Evolutionary conservation across 495 filamentous ascomycete genomes (phyloP).

Genomic region (Elaphomyces granulatus): DNA sequence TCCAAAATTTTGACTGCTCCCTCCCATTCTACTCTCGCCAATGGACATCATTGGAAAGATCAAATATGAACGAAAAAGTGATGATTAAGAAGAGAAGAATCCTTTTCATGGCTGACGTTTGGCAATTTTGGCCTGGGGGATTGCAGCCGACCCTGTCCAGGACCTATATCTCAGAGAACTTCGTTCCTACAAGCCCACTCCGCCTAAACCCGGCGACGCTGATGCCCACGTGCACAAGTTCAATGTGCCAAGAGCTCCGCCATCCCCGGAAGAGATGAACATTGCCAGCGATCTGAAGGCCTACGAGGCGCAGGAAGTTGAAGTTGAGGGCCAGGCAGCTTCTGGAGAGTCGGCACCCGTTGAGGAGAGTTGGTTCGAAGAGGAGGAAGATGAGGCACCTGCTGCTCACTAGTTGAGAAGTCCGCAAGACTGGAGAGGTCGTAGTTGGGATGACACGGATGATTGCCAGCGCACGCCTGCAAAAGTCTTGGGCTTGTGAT

Average conservation of each 20-base stretch:
- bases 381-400: slow-evolving; percentile 40
- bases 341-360: slow-evolving; percentile 40
- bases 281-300: slow-evolving; percentile 78
- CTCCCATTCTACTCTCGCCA: background rate
- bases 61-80: too few species aligned
- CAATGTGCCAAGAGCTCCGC: slow-evolving; percentile 57
- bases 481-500: background rate
- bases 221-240: slow-evolving; percentile 90
- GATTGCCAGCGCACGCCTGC: background rate
- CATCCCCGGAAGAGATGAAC: slow-evolving; percentile 82
- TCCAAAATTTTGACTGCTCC: too few species aligned
- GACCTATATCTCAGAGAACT: slow-evolving; percentile 94
- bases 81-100: too few species aligned
- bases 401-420: slow-evolving; percentile 37
- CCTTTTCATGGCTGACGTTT: too few species aligned
- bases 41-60: background rate
- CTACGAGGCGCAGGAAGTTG: slow-evolving; percentile 85
- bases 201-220: slow-evolving; percentile 71
- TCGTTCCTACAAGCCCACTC: slow-evolving; percentile 75
- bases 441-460: background rate
- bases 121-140: background rate
- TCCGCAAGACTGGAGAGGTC: too few species aligned
- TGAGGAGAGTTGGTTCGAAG: slow-evolving; percentile 62
- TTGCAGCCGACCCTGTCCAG: slow-evolving; percentile 81
- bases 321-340: slow-evolving; percentile 73